Evolutionary conservation across 73 alveolate species (phyloP).

Genomic region (Paramecium primaurelia): DNA sequence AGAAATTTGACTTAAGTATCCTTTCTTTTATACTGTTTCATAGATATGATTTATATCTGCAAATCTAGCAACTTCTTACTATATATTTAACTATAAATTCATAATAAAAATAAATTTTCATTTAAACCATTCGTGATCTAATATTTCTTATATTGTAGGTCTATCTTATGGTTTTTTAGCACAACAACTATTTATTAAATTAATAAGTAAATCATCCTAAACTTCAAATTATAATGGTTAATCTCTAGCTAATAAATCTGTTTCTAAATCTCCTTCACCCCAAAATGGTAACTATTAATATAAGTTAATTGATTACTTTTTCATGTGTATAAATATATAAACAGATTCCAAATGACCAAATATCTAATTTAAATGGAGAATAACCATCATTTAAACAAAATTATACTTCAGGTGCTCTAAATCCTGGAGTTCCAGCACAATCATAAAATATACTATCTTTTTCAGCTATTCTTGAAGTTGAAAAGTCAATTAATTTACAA

Average conservation of each 20-base stretch:
- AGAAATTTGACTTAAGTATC: neutral
- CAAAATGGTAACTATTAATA: slow-evolving; percentile 1
- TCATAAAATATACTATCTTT: neutral
- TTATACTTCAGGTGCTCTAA: slow-evolving; percentile 43
- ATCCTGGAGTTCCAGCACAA: slow-evolving; percentile 44
- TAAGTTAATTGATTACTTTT: neutral
- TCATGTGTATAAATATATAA: slow-evolving; percentile 21
- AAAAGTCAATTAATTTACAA: neutral
- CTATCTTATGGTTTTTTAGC: neutral
- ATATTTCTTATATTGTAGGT: neutral
- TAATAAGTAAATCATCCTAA: neutral
- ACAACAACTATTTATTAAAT: neutral
- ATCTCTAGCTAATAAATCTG: slow-evolving; percentile 29
- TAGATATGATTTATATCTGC: slow-evolving; percentile 41
- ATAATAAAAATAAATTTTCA: neutral
- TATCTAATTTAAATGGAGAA: slow-evolving; percentile 1
- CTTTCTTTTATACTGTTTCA: slow-evolving; percentile 17
- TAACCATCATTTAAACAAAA: slow-evolving; percentile 32
- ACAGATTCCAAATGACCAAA: slow-evolving; percentile 34
- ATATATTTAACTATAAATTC: slow-evolving; percentile 7
- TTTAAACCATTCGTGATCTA: slow-evolving; percentile 17
- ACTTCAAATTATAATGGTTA: neutral
- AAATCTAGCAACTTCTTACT: neutral
- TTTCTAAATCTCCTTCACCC: slow-evolving; percentile 36
- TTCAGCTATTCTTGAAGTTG: neutral